Percentiles rank a stretch among this genome's conserved stretches.
These are phyloP conservation scores for Citrus medica DNA, from an alignment of 345 rosid genomes.

Conservation along the genomic window DNA sequence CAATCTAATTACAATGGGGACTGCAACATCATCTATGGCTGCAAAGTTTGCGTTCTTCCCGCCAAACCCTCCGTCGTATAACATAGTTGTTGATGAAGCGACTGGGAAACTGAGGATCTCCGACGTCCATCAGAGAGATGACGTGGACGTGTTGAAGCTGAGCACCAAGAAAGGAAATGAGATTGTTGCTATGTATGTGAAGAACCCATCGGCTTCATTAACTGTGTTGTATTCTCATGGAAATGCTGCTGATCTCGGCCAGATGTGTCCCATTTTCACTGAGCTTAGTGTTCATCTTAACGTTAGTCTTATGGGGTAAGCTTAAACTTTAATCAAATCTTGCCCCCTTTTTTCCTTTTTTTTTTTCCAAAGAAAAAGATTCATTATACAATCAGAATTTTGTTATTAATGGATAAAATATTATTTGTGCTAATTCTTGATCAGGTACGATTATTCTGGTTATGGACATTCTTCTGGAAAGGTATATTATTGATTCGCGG, in stretches of 20 bases:
- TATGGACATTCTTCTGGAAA: slow-evolving; percentile 90
- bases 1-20: slow-evolving; percentile 49
- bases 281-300: slow-evolving; percentile 75
- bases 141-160: slow-evolving; percentile 63
- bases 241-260: slow-evolving; percentile 91
- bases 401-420: not conserved
- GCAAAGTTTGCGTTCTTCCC: slow-evolving; percentile 88
- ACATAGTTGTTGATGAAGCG: slow-evolving; percentile 41
- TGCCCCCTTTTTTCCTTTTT: not conserved
- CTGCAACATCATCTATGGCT: slow-evolving; percentile 85
- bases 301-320: slow-evolving; percentile 84
- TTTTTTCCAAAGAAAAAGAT: not conserved
- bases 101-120: slow-evolving; percentile 59
- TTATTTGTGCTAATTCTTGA: slow-evolving; percentile 15
- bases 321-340: not conserved
- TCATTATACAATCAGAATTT: not conserved
- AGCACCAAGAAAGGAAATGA: slow-evolving; percentile 68
- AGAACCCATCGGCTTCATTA: slow-evolving; percentile 65
- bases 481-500: slow-evolving; percentile 32
- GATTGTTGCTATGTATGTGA: slow-evolving; percentile 62
- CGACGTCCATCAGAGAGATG: slow-evolving; percentile 44
- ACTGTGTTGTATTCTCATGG: slow-evolving; percentile 90
- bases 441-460: slow-evolving; percentile 90
- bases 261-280: slow-evolving; percentile 57
- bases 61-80: slow-evolving; percentile 88